Conservation (phyloP, 2,329 filamentous ascomycete species). For the Fusarium albosuccineum region DNA sequence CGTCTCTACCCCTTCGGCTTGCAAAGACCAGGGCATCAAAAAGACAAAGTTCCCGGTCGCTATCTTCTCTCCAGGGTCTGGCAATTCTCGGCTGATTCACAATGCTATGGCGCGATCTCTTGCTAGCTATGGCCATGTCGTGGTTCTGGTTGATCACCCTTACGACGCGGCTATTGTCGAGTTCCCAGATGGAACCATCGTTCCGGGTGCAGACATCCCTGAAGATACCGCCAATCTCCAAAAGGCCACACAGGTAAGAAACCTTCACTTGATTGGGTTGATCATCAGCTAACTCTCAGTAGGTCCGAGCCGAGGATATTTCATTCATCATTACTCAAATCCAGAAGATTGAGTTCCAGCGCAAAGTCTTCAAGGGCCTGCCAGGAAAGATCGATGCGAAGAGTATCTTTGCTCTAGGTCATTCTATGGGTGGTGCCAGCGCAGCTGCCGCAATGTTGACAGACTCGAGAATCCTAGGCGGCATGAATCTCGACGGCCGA, state of each 20-base stretch:
- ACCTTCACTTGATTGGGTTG: fast-evolving
- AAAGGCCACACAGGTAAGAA: constrained; percentile 36
- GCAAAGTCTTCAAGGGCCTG: constrained; percentile 32
- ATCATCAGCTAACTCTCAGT: background rate
- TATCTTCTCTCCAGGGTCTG: constrained; percentile 61
- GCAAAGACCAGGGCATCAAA: constrained; percentile 9
- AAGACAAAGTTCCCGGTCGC: constrained; percentile 45
- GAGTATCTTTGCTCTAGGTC: constrained; percentile 53
- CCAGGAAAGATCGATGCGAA: constrained; percentile 45
- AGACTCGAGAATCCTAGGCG: constrained; percentile 52
- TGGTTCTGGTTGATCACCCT: constrained; percentile 64
- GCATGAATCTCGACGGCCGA: constrained; percentile 57
- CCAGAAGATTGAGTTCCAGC: constrained; percentile 31
- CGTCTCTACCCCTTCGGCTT: constrained; percentile 25
- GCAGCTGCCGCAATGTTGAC: constrained; percentile 49
- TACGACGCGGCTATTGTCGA: constrained; percentile 60
- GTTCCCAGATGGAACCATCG: constrained; percentile 58
- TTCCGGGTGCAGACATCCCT: constrained; percentile 26
- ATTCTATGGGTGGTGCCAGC: constrained; percentile 56
- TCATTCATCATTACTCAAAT: constrained; percentile 55
- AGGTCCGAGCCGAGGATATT: constrained; percentile 54
- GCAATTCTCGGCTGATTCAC: constrained; percentile 59
- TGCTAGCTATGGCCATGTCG: constrained; percentile 59
- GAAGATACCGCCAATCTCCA: constrained; percentile 23
- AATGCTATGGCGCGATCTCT: constrained; percentile 58